Evolutionary conservation across 495 filamentous ascomycete species (phyloP).

Genomic region (Halenospora varia): DNA sequence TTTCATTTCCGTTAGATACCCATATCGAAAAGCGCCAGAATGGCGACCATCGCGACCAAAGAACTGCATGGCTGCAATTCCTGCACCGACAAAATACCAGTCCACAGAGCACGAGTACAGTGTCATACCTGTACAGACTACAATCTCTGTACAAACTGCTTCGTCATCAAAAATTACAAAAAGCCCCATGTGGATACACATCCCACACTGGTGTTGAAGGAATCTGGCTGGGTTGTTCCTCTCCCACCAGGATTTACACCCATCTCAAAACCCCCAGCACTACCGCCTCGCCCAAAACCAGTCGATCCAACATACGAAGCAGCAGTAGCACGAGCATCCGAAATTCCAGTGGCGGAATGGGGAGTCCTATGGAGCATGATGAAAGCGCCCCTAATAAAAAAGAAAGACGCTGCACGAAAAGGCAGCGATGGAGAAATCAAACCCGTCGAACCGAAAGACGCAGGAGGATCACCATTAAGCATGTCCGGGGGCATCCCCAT

Average conservation of each 20-base stretch:
- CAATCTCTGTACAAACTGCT: constrained; percentile 12
- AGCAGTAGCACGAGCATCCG: not conserved
- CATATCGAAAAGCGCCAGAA: no score
- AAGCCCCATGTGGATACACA: constrained; percentile 7
- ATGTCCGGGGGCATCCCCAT: not conserved
- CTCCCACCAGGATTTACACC: constrained; percentile 2
- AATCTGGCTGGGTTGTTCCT: constrained; percentile 6
- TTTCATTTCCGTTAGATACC: no score
- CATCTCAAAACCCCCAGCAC: not conserved
- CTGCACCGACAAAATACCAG: constrained; percentile 6
- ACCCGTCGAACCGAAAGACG: not conserved
- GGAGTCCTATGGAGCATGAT: constrained; percentile 11
- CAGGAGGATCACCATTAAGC: no score
- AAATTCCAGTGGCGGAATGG: constrained; percentile 14
- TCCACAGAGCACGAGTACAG: constrained; percentile 1
- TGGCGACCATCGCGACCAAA: not conserved
- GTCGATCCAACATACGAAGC: not conserved
- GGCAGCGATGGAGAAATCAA: not conserved
- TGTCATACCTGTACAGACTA: constrained; percentile 11
- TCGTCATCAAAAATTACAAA: constrained; percentile 8
- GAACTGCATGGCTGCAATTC: constrained; percentile 9
- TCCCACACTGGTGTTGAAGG: constrained; percentile 3
- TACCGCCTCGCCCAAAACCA: constrained; percentile 2
- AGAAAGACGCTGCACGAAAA: constrained; percentile 1
- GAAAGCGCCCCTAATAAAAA: constrained; percentile 10